Base-by-base conservation (phyloP, 139 green algal genomes). In the Astrephomene gubernaculifera region DNA sequence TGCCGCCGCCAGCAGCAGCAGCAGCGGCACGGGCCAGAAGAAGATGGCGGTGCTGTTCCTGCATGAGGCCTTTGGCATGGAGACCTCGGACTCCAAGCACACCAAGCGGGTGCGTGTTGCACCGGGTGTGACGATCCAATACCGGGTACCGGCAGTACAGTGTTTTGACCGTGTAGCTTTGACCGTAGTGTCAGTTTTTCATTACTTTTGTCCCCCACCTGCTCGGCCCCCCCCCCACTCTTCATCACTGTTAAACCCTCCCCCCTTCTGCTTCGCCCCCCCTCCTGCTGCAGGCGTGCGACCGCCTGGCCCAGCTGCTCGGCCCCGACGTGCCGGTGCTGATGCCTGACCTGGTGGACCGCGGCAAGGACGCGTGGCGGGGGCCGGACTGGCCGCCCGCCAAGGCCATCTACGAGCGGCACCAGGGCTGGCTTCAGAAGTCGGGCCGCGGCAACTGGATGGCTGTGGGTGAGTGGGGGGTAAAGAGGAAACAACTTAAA, bases 251-350 rank as follows among this genome's bases (percentile, higher is more conserved):
- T 39, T 4, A 43, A 10, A 27, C 12, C 65, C 65, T 2, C 36
- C 36, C 65, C 17, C 17, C 14, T 35, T 6, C 17, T 52, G 10
- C 35, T 41, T 36, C 12, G 3, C 35, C 65, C 69, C 1, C 19
- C 25, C n/a, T n/a, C n/a, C n/a, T n/a, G n/a, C n/a, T n/a, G 1
- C 69, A 81, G 73, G 73, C 54, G 9, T 53, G 35, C 24, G 73
- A 81, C 73, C 36, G 27, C 35, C 54, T 81, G 31, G 7, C 72
- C 22, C 33, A 45, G 33, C 45, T 80, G 17, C 45, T 80, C 5
- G 73, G 24, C 35, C 31, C 72, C 49, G 53, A 53, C 9, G 60
- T 38, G 25, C 36, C 73, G 35, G 73, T 81, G 73, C 73, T 81
- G 21, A 53, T 81, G 73, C 73, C 73, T 0, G 53, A 69, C 73